Base-by-base conservation (phyloP, 345 rosid genomes). In the Geranium brycei region DNA sequence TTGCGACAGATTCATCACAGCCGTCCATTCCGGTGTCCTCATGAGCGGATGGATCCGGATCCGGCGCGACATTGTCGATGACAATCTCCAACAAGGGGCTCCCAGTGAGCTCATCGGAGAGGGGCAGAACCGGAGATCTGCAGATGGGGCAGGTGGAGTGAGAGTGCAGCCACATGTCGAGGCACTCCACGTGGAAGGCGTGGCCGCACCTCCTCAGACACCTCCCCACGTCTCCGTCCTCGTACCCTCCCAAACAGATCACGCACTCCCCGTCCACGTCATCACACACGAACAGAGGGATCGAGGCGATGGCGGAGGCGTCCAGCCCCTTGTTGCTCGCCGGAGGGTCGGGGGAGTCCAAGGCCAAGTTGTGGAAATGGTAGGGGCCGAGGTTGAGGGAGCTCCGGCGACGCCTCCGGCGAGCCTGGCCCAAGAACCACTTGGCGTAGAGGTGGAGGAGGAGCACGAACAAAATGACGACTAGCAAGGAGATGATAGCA, bases 401-500 rank as follows among this genome's bases (percentile, higher is more conserved):
- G 68, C 65, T 62, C 14, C 59, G 61, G 28, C 82, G 70, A 58
- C 66, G 61, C 19, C 71, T 57, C 7, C 70, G 77, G 57, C 74
- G 80, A 60, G 87, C 74, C 18, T 73, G 82, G 6, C 82, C 75
- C 66, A 83, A 75, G 85, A 79, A 82, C 77, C 82, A 86, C 64
- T 77, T 80, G 74, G 97, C 91, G 64, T 91, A 91, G 75, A 91
- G 69, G 68, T 91, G 93, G 70, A 91, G 95, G 66, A 91, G 82
- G 59, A 88, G 53, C 61, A 91, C 88, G 60, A 88, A 86, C 71
- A 91, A 87, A 72, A 88, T 80, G 6, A 85, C 93, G 13, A 88
- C 62, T 19, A 91, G 91, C 2, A 91, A 79, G 31, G 85, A 83
- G 60, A 84, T 80, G 14, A 88, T 68, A 11, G 95, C 95, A 17